A percentile compares a stretch with the other conserved stretches of the same genome.
phyloP scores from a whole-genome alignment of 768 basidiomycete species.

The Hortiboletus campestris region DNA sequence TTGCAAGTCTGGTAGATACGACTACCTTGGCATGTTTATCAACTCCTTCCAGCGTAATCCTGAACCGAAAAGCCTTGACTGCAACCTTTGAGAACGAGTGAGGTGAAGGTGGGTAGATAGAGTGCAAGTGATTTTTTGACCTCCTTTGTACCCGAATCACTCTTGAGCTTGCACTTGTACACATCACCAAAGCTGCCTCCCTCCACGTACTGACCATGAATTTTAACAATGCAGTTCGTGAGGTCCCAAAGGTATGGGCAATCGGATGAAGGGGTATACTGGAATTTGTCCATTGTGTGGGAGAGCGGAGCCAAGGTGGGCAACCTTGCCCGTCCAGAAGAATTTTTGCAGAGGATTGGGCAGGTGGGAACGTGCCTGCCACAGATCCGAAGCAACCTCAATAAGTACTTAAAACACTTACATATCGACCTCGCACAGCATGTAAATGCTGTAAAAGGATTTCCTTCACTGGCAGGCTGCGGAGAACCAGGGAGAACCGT shows the following conservation, averaged over 20 bases:
- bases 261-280: too few species aligned
- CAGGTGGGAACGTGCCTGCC: too few species aligned
- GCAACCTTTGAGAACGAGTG: constrained; percentile 10
- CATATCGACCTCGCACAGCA: too few species aligned
- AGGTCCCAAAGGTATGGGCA: not conserved
- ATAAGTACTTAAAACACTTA: too few species aligned
- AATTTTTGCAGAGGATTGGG: too few species aligned
- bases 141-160: not conserved
- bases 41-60: not conserved
- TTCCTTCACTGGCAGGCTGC: too few species aligned
- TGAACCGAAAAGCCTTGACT: constrained; percentile 19
- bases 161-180: constrained; percentile 6
- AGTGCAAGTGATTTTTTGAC: not conserved
- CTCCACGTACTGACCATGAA: not conserved
- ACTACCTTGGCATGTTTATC: not conserved
- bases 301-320: too few species aligned
- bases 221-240: not conserved
- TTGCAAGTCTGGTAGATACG: not conserved
- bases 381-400: too few species aligned
- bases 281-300: too few species aligned
- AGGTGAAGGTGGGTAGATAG: not conserved
- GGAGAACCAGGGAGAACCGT: too few species aligned
- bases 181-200: constrained; percentile 12
- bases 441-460: too few species aligned
- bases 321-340: too few species aligned